Evolutionary conservation across 768 basidiomycete genomes (phyloP), one percentile per base, ranked within the genome.

Genomic region (Termitomyces sp.): DNA sequence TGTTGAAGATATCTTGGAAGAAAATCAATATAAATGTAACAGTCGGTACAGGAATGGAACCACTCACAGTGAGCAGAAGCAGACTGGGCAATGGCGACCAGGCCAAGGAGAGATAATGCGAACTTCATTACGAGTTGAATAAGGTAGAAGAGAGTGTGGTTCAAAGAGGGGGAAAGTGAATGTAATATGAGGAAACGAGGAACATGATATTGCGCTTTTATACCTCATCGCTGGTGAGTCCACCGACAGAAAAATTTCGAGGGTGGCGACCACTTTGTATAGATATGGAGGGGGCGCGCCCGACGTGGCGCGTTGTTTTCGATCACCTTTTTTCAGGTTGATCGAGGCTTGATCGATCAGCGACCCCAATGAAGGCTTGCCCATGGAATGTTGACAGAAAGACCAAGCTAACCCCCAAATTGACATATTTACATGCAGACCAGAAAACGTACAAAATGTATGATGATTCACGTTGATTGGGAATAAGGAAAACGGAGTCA

Each of bases 1-100:
- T 70, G 26, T 62, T 60, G 64, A 67, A 71, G 33, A 71, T 71
- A 55, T 71, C 71, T 71, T 19, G 37, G 21, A 47, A 42, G 21
- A 47, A 30, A 10, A 14, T 53, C 2, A 35, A 33, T 3, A 28
- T 12, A 8, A 8, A 10, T 28, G 21, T 40, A 19, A 21, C 14
- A n/a, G 5, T 38, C 5, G 9, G 14, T 26, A 21, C 9, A 28
- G 31, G 30, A 14, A 17, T 8, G 15, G 1, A 3, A 15, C 9
- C 17, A 58, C 49, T 56, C 42, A 62, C 62, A 62, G 40, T 62
- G 62, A 0, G 62, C 62, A 48, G 56, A 60, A 14, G 54, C 59
- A 28, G 31, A 58, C 33, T 62, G 59, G 19, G 58, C 56, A 33
- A 62, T 38, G 40, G 65, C 63, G 19, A 63, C 59, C 50, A 68